These are phyloP conservation scores for Knoxdaviesia capensis DNA, from an alignment of 2,329 filamentous ascomycete genomes.

Conservation along the genomic window DNA sequence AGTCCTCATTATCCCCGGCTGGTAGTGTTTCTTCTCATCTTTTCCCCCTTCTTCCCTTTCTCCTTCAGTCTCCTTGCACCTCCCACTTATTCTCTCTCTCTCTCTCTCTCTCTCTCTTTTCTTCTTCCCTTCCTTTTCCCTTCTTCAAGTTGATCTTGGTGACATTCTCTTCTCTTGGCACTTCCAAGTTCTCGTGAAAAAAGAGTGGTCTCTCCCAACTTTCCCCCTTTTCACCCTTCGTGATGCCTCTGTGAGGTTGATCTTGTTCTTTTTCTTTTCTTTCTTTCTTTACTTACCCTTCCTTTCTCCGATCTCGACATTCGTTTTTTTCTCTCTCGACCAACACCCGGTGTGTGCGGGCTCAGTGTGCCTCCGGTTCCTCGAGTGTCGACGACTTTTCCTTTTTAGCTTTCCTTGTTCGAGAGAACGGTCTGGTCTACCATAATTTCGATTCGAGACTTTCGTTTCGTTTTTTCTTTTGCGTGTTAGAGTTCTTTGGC, in stretches of 20 bases:
- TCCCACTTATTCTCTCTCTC: conserved; percentile 1
- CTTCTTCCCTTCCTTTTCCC: conserved; percentile 3
- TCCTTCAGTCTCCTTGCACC: background rate
- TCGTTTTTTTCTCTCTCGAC: conserved; percentile 1
- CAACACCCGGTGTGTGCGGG: no score
- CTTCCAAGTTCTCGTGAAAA: conserved; percentile 1
- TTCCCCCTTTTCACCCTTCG: conserved; percentile 3
- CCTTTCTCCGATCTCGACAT: background rate
- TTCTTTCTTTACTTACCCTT: conserved; percentile 5
- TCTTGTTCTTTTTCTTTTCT: conserved; percentile 5
- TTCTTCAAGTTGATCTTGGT: background rate
- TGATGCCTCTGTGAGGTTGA: background rate
- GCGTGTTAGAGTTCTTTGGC: no score
- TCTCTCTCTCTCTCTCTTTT: conserved; percentile 5
- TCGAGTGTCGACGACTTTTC: conserved; percentile 2
- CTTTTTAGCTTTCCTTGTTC: background rate
- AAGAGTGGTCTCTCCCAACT: conserved; percentile 3
- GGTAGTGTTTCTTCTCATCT: background rate
- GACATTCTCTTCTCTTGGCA: conserved; percentile 1
- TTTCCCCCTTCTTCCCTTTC: background rate
- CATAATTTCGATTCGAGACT: no score
- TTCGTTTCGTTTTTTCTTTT: background rate
- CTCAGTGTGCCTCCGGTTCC: background rate
- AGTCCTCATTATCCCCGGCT: no score
- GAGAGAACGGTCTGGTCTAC: no score